Evolutionary conservation across 164 flowering plant genomes (phyloP).

Genomic region (Chloranthus sessilifolius): DNA sequence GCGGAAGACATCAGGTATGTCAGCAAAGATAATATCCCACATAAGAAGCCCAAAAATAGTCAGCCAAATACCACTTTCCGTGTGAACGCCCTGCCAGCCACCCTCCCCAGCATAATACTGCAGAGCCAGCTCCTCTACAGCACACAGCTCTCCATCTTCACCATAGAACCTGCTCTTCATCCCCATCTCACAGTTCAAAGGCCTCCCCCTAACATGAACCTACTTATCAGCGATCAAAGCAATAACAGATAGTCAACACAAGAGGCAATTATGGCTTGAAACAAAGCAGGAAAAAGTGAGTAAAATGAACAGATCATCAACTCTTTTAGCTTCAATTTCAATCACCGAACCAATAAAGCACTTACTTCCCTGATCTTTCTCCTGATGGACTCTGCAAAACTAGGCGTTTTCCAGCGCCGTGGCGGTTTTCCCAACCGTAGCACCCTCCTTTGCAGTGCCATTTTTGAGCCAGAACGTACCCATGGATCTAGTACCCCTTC

Average conservation of each 20-base stretch:
- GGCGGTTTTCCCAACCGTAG: conserved; percentile 92
- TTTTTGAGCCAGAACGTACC: conserved; percentile 89
- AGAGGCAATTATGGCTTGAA: not conserved
- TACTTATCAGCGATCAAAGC: conserved; percentile 15
- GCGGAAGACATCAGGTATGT: conserved; percentile 77
- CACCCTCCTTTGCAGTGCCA: conserved; percentile 83
- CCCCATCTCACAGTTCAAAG: conserved; percentile 70
- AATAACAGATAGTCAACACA: conserved; percentile 3
- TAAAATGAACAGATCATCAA: too few relatives aligned
- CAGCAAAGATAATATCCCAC: conserved; percentile 91
- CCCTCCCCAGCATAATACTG: conserved; percentile 86
- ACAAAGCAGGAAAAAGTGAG: not conserved
- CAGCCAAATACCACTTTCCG: conserved; percentile 95
- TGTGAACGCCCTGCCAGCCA: conserved; percentile 85
- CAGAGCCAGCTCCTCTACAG: conserved; percentile 87
- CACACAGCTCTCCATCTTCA: conserved; percentile 88
- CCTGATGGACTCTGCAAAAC: conserved; percentile 47
- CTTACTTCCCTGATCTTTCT: conserved; percentile 77
- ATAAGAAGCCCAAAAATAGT: conserved; percentile 85
- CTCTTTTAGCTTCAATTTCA: too few relatives aligned
- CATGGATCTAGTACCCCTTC: conserved; percentile 72
- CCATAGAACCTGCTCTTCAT: conserved; percentile 77
- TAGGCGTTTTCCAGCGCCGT: conserved; percentile 89
- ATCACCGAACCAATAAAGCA: not conserved
- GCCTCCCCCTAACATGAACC: conserved; percentile 81